phyloP scores from a whole-genome alignment of 495 filamentous ascomycete genomes.

The Tuber microsphaerosporum region DNA sequence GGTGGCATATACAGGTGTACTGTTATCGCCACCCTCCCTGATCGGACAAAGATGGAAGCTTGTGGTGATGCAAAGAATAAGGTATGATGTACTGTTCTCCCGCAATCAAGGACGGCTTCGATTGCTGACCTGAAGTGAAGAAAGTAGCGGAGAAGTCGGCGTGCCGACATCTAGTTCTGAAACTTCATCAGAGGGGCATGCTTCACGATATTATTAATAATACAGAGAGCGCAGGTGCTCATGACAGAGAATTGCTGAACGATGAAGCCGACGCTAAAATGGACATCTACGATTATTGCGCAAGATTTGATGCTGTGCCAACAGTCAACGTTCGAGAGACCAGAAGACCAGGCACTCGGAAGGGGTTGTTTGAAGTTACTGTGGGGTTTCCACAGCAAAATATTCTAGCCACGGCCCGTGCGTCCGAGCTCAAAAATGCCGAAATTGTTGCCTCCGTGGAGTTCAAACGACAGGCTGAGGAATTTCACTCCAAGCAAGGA shows the following conservation, averaged over 20 bases:
- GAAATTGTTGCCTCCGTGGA: slow-evolving; percentile 44
- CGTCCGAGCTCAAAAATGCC: slow-evolving; percentile 36
- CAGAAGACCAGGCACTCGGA: slow-evolving; percentile 18
- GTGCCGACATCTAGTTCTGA: slow-evolving; percentile 41
- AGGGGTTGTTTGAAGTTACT: slow-evolving; percentile 39
- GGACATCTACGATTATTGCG: slow-evolving; percentile 51
- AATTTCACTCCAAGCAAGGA: slow-evolving; percentile 44
- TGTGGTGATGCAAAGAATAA: slow-evolving; percentile 41
- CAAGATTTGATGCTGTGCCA: slow-evolving; percentile 46
- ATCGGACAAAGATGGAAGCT: slow-evolving; percentile 34
- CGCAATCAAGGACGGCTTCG: not conserved
- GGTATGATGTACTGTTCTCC: slow-evolving; percentile 20
- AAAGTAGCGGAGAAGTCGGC: slow-evolving; percentile 43
- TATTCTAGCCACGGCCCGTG: slow-evolving; percentile 43
- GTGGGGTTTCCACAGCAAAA: slow-evolving; percentile 46
- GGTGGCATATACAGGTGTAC: slow-evolving; percentile 28
- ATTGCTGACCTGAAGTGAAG: slow-evolving; percentile 32
- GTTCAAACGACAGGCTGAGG: slow-evolving; percentile 47
- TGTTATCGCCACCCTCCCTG: slow-evolving; percentile 36
- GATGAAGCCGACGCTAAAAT: slow-evolving; percentile 42
- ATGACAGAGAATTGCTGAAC: slow-evolving; percentile 32
- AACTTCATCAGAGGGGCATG: slow-evolving; percentile 40
- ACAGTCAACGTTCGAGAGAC: slow-evolving; percentile 32
- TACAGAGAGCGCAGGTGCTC: slow-evolving; percentile 17
- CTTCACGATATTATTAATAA: slow-evolving; percentile 37